Conservation (phyloP, 1,139 yeast genomes). For the Yamadazyma membranifaciens region DNA sequence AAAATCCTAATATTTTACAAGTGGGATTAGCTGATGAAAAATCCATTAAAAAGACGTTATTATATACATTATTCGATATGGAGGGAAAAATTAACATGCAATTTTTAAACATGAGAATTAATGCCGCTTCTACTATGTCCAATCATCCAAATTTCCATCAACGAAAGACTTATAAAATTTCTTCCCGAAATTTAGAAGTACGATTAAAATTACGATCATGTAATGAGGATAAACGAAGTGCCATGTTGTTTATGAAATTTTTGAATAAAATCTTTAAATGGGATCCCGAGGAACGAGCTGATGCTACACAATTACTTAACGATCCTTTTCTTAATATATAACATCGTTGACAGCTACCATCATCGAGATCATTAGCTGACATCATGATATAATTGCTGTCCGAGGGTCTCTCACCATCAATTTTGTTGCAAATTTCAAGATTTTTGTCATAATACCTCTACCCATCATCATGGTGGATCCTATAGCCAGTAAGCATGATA, state of each 20-base stretch:
- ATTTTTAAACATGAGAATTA: constrained; percentile 25
- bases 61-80: constrained; percentile 39
- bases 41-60: constrained; percentile 29
- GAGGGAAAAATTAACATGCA: constrained; percentile 37
- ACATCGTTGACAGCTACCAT: no score
- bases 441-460: no score
- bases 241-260: constrained; percentile 25
- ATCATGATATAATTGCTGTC: constrained; percentile 1
- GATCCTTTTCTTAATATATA: constrained; percentile 23
- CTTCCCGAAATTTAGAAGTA: constrained; percentile 38
- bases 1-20: constrained; percentile 10
- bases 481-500: no score
- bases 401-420: no score
- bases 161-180: constrained; percentile 27
- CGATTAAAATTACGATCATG: constrained; percentile 39
- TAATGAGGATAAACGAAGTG: constrained; percentile 19
- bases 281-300: constrained; percentile 51
- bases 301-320: constrained; percentile 42
- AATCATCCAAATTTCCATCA: constrained; percentile 9
- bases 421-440: no score
- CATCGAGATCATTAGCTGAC: constrained; percentile 1
- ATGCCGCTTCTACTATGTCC: constrained; percentile 17
- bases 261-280: constrained; percentile 47
- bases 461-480: no score
- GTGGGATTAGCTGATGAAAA: constrained; percentile 21